Percentiles rank a stretch among this genome's conserved stretches.
Conservation (phyloP, 257 asterid species). For the Solanum rostratum region DNA sequence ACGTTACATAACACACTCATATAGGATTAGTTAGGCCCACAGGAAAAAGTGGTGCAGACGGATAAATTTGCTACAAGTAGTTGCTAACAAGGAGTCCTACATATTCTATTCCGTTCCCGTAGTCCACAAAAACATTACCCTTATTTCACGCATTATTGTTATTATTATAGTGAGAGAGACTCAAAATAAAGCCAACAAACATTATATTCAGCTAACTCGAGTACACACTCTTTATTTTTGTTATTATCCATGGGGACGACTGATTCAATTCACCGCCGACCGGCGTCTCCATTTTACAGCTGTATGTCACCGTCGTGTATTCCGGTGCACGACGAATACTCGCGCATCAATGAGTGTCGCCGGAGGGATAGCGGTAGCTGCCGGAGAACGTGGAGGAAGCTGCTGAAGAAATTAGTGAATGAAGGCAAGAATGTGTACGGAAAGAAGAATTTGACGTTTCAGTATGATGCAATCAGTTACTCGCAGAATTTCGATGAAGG, state of each 20-base stretch:
- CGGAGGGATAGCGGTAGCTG: background rate
- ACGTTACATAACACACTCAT: no score
- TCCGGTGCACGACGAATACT: conserved; percentile 58
- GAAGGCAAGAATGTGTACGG: conserved; percentile 53
- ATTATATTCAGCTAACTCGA: background rate
- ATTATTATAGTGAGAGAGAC: background rate
- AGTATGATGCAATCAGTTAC: conserved; percentile 81
- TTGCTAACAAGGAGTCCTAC: background rate
- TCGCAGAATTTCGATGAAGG: conserved; percentile 87
- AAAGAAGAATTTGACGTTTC: conserved; percentile 34
- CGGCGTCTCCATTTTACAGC: conserved; percentile 29
- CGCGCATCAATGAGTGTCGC: conserved; percentile 26
- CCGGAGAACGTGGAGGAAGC: conserved; percentile 29
- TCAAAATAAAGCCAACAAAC: background rate
- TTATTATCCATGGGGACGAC: conserved; percentile 24
- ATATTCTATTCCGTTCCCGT: background rate
- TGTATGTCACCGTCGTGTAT: conserved; percentile 81
- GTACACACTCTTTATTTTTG: background rate
- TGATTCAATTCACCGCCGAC: conserved; percentile 25
- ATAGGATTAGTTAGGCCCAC: background rate
- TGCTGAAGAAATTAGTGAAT: conserved; percentile 43
- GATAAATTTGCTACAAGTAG: background rate
- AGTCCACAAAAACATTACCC: background rate
- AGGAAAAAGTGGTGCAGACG: background rate
- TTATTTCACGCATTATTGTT: background rate